phyloP scores from a whole-genome alignment of 768 basidiomycete genomes.

The Clitopilus hobsonii region DNA sequence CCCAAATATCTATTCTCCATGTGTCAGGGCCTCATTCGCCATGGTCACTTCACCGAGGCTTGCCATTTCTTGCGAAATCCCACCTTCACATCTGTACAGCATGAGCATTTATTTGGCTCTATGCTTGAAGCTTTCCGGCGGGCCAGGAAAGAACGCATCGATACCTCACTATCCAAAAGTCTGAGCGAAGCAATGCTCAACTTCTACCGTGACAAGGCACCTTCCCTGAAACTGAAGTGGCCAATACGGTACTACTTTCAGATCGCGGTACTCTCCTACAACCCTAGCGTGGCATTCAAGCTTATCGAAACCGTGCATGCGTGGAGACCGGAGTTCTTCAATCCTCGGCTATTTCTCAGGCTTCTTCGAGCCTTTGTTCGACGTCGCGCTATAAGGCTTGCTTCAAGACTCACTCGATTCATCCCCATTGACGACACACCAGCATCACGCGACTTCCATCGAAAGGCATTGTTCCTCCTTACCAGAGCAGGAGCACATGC shows the following conservation, averaged over 20 bases:
- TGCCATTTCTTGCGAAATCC: constrained; percentile 28
- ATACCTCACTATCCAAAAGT: constrained; percentile 21
- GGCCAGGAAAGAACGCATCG: constrained; percentile 24
- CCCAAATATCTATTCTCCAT: no score
- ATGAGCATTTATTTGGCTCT: constrained; percentile 31
- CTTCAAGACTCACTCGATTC: constrained; percentile 24
- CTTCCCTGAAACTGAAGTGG: constrained; percentile 29
- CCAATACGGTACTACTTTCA: constrained; percentile 44
- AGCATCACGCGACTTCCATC: constrained; percentile 22
- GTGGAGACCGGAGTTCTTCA: constrained; percentile 34
- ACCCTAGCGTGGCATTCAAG: constrained; percentile 28
- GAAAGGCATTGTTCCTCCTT: constrained; percentile 24
- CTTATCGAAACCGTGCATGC: constrained; percentile 35
- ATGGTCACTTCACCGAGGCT: constrained; percentile 22
- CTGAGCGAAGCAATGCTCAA: constrained; percentile 29
- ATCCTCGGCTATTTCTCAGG: constrained; percentile 28
- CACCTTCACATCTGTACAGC: constrained; percentile 22
- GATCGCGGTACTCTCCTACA: constrained; percentile 31
- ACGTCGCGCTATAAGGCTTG: constrained; percentile 32
- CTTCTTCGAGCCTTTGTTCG: constrained; percentile 36
- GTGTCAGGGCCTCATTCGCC: constrained; percentile 23
- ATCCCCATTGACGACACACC: constrained; percentile 13
- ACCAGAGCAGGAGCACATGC: constrained; percentile 24
- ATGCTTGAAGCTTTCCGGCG: constrained; percentile 33
- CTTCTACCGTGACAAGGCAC: constrained; percentile 29